Base-by-base conservation (phyloP, 176 grass and related monocot species). In the Panicum miliaceum region DNA sequence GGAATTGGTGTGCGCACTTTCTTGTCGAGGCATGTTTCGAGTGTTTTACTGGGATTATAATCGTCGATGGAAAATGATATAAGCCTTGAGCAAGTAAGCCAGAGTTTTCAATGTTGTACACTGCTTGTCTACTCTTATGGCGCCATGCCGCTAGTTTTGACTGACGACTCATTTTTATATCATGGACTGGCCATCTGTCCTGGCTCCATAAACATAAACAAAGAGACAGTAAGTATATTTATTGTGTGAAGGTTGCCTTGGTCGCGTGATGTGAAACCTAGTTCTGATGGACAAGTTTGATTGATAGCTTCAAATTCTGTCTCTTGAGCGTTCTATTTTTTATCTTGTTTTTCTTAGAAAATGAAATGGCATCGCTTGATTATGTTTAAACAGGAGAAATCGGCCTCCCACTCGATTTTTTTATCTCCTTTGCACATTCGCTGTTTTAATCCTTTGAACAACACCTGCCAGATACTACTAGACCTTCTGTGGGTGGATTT, bases 41-140 rank as follows among this genome's bases (percentile, higher is more conserved):
- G 84, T 77, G 66, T 85, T 85, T 57, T 88, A 76, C 76, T 82
- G 81, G 90, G 82, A 85, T 38, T 65, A 77, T 77, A 81, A 85
- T 65, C 48, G 78, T 54, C 50, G 38, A 78, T 65, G 34, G 82
- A 80, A 70, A 87, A 34, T 85, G 72, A 82, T 91, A 85, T 82
- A 85, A 85, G 62, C 77, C 75, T 91, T 69, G 52, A 53, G 84
- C 54, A 71, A 75, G 76, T 87, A 63, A 75, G 84, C 79, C 48
- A 41, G 18, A 80, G 61, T 90, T 83, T 86, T 87, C 32, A 4
- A 13, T 75, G 71, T 83, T 71, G 10, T 81, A 85, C 59, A 38
- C 61, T 12, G 32, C 35, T 52, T 77, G 77, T 61, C 64, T 52
- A 77, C 71, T 61, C 64, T 72, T 82, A 46, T 58, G 56, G 62